A percentile compares a stretch with the other conserved stretches of the same genome.
Evolutionary conservation across 306 rosid genomes (phyloP).

Genomic region (Oxytropis ochrocephala): DNA sequence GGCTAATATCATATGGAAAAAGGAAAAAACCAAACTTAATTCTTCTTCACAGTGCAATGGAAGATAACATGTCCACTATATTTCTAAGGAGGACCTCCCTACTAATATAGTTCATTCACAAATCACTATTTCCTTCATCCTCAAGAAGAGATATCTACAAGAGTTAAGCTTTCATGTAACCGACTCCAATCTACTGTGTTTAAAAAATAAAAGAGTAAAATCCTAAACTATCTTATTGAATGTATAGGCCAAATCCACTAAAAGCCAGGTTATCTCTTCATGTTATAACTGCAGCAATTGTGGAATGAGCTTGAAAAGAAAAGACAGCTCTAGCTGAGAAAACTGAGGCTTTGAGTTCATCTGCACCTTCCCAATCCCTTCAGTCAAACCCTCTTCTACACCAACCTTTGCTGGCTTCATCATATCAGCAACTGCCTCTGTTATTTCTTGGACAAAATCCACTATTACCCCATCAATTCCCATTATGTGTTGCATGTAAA

Average conservation of each 20-base stretch:
- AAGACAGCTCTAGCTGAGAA: constrained; percentile 70
- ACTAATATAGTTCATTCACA: background rate
- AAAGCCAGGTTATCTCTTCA: background rate
- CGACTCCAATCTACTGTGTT: background rate
- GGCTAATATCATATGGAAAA: too few relatives aligned
- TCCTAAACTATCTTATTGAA: background rate
- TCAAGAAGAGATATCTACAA: constrained; percentile 12
- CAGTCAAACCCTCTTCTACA: constrained; percentile 37
- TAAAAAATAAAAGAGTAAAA: background rate
- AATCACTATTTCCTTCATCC: background rate
- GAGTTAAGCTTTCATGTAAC: background rate
- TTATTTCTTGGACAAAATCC: constrained; percentile 73
- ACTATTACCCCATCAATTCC: constrained; percentile 90
- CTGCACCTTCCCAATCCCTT: constrained; percentile 30
- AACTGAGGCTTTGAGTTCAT: constrained; percentile 56
- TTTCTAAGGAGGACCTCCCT: background rate
- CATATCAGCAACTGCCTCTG: constrained; percentile 56
- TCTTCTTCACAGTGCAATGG: background rate
- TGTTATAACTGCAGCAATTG: constrained; percentile 47
- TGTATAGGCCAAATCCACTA: background rate
- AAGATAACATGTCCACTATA: background rate
- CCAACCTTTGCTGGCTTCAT: constrained; percentile 35
- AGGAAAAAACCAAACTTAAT: background rate
- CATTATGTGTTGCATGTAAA: constrained; percentile 85
- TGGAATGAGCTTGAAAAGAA: constrained; percentile 76